Base-by-base conservation (phyloP, 306 rosid genomes). In the Dryas alaskensis region DNA sequence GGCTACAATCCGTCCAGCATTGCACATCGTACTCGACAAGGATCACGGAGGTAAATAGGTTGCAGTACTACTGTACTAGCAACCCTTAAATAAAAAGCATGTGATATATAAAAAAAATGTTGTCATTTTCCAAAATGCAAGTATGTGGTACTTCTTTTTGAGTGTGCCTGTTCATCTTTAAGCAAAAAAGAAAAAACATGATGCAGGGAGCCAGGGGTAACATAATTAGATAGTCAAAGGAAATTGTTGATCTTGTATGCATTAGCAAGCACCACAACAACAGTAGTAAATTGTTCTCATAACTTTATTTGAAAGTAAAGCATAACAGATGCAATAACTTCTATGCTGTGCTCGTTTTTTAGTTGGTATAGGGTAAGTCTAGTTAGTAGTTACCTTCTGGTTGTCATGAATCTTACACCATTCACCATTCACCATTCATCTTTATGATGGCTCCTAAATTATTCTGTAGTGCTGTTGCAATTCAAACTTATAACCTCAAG, bases 11-110 rank as follows among this genome's bases (percentile, higher is more conserved):
- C 94, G 63, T 62, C 94, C 40, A 81, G 87, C 88, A 72, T 84
- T 40, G 88, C 82, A 80, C 84, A 85, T 58, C 89, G 78, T 66
- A 84, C 85, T 65, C 87, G 91, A 65, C 84, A 76, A 59, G 74
- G 77, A 77, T 89, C 98, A 67, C 79, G 83, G 76, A 88, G 97
- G 98, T 87, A 66, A 80, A 86, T 80, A 63, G 70, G 70, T 73
- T 77, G 43, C 60, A 54, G 63, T 52, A 51, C 17, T 66, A 63
- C 60, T 48, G 63, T 52, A 51, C 17, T 66, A 63, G 53, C 46
- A 53, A 70, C 76, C 31, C 75, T 46, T 25, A 19, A 46, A 53
- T 13, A 40, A 7, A 19, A 53, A 49, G 22, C 62, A 42, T 63
- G n/a, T 17, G 0, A 53, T 40, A 48, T 31, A 4, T 8, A 50